Conservation (phyloP, 495 filamentous ascomycete genomes). For the Hypoxylon lenormandii region DNA sequence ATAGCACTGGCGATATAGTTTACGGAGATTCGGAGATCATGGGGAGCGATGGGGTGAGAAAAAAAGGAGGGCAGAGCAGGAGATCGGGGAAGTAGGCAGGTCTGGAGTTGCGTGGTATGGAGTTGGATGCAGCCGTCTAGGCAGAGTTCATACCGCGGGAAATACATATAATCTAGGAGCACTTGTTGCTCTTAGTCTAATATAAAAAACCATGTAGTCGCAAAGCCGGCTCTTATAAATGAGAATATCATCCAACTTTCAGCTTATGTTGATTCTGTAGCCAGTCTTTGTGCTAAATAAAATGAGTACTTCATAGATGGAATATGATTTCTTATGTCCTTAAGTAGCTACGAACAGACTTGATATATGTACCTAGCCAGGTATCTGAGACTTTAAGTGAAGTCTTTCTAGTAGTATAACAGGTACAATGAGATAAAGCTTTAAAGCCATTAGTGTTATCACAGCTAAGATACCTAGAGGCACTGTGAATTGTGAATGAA, state of each 20-base stretch:
- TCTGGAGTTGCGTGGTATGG: slow-evolving; percentile 2
- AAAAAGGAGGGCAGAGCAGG: slow-evolving; percentile 1
- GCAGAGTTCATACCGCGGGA: slow-evolving; percentile 11
- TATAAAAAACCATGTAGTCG: slow-evolving; percentile 17
- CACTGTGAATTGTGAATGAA: no score
- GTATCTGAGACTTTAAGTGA: no score
- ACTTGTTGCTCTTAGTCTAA: slow-evolving; percentile 17
- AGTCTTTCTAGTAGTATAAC: no score
- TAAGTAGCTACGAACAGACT: no score
- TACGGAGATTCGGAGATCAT: neutral
- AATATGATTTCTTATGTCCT: neutral
- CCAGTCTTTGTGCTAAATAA: neutral
- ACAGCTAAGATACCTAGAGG: no score
- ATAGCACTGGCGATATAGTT: neutral
- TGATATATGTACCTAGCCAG: no score
- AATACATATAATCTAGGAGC: neutral
- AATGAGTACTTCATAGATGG: neutral
- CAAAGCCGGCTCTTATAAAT: slow-evolving; percentile 15
- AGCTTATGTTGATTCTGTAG: no score
- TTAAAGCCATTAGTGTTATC: no score
- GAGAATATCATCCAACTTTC: slow-evolving; percentile 3
- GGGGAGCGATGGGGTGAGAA: neutral
- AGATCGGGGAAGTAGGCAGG: neutral
- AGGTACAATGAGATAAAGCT: no score
- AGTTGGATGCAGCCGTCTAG: slow-evolving; percentile 2